Percentiles rank a stretch among this genome's conserved stretches.
These are phyloP conservation scores for Kurtzmaniella natalensis DNA, from an alignment of 1,139 yeast genomes.

Conservation along the genomic window DNA sequence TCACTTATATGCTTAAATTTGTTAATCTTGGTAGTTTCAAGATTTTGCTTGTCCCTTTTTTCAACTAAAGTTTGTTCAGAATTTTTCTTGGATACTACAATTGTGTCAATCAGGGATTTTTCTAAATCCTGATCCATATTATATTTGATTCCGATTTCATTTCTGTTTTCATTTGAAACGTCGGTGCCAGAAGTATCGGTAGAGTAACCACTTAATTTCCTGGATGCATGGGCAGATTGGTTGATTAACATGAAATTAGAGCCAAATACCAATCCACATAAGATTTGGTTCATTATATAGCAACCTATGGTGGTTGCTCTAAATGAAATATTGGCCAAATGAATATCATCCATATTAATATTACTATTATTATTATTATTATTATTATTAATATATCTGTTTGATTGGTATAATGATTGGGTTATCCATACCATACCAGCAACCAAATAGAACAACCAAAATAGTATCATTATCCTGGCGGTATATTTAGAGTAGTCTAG, in stretches of 20 bases:
- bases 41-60: neutral
- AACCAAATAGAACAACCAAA: conserved; percentile 3
- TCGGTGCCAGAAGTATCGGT: conserved; percentile 1
- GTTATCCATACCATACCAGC: conserved; percentile 5
- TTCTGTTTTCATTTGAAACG: neutral
- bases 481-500: neutral
- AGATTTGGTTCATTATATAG: conserved; percentile 4
- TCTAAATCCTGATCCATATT: conserved; percentile 2
- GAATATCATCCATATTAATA: too few relatives aligned
- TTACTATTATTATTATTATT: too few relatives aligned
- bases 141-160: conserved; percentile 2
- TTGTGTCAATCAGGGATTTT: conserved; percentile 3
- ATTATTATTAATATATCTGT: neutral
- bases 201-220: conserved; percentile 1
- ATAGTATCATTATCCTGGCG: neutral
- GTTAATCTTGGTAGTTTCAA: neutral
- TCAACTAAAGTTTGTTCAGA: conserved; percentile 13
- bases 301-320: conserved; percentile 2
- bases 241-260: conserved; percentile 8
- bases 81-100: conserved; percentile 9
- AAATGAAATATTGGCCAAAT: neutral
- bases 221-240: conserved; percentile 5
- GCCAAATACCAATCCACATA: conserved; percentile 1
- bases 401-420: neutral
- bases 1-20: conserved; percentile 7